Percentiles rank a stretch among this genome's conserved stretches.
phyloP scores from a whole-genome alignment of 345 rosid genomes.

The Citrus trifoliata region DNA sequence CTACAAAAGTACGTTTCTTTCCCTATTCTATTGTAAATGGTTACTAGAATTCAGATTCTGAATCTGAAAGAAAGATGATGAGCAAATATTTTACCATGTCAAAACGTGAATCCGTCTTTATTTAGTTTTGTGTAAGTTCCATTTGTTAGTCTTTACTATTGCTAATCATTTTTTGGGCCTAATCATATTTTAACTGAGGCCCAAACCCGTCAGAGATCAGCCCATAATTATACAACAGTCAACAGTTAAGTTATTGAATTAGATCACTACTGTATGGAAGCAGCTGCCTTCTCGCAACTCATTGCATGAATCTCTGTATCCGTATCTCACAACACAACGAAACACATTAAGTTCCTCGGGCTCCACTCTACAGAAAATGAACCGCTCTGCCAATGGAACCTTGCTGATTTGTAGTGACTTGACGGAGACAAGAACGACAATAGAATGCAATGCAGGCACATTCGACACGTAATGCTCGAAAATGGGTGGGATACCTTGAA shows the following conservation, averaged over 20 bases:
- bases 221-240: too few relatives aligned
- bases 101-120: neutral
- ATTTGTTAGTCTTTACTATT: too few relatives aligned
- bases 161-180: neutral
- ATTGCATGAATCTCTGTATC: conserved; percentile 32
- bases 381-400: conserved; percentile 34
- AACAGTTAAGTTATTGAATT: too few relatives aligned
- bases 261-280: too few relatives aligned
- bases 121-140: too few relatives aligned
- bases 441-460: conserved; percentile 36
- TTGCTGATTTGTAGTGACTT: conserved; percentile 36
- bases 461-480: conserved; percentile 41
- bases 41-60: neutral
- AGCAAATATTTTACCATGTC: neutral
- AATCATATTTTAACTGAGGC: too few relatives aligned
- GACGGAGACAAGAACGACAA: conserved; percentile 42
- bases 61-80: too few relatives aligned
- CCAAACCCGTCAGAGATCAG: too few relatives aligned
- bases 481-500: conserved; percentile 40
- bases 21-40: neutral
- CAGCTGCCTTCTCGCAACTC: too few relatives aligned
- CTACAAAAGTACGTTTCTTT: neutral
- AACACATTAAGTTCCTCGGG: conserved; percentile 28
- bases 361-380: conserved; percentile 32
- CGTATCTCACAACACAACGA: conserved; percentile 44